Percentiles rank a stretch among this genome's conserved stretches.
These are phyloP conservation scores for Tetratostichococcus sp. DNA, from an alignment of 139 green algal species.

Conservation along the genomic window DNA sequence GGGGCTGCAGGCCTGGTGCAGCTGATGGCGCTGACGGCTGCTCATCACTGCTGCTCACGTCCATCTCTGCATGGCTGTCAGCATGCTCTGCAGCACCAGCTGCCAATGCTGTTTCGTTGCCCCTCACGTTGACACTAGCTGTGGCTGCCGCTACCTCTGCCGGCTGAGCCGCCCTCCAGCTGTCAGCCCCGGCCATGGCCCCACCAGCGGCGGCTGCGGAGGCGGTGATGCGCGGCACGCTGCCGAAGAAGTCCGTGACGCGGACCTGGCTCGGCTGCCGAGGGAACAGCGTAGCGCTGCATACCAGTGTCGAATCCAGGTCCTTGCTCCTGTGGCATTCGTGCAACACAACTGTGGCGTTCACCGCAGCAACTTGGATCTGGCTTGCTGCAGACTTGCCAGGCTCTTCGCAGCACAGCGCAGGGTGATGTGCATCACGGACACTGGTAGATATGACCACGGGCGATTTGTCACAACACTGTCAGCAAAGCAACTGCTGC, in stretches of 20 bases:
- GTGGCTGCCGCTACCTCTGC: neutral
- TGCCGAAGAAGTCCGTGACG: conserved; percentile 40
- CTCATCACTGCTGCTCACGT: too few relatives aligned
- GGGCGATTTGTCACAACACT: too few relatives aligned
- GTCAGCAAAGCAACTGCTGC: neutral
- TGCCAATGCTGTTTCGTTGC: neutral
- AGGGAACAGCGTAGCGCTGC: conserved; percentile 5
- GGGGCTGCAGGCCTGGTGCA: neutral
- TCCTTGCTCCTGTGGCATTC: conserved; percentile 12
- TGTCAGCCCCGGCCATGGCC: too few relatives aligned
- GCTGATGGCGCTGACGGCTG: too few relatives aligned
- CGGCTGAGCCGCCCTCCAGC: too few relatives aligned
- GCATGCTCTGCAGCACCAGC: neutral
- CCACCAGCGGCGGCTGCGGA: too few relatives aligned
- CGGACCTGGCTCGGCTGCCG: conserved; percentile 14
- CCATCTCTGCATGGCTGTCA: too few relatives aligned
- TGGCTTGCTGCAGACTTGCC: too few relatives aligned
- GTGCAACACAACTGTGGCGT: neutral
- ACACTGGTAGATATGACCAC: too few relatives aligned
- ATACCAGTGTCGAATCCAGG: conserved; percentile 28
- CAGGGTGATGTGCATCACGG: too few relatives aligned
- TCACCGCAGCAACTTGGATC: neutral
- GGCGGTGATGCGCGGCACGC: neutral
- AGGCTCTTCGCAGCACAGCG: too few relatives aligned
- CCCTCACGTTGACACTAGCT: too few relatives aligned